These are phyloP conservation scores for Neurospora sp. DNA, from an alignment of 495 filamentous ascomycete genomes.

Conservation along the genomic window DNA sequence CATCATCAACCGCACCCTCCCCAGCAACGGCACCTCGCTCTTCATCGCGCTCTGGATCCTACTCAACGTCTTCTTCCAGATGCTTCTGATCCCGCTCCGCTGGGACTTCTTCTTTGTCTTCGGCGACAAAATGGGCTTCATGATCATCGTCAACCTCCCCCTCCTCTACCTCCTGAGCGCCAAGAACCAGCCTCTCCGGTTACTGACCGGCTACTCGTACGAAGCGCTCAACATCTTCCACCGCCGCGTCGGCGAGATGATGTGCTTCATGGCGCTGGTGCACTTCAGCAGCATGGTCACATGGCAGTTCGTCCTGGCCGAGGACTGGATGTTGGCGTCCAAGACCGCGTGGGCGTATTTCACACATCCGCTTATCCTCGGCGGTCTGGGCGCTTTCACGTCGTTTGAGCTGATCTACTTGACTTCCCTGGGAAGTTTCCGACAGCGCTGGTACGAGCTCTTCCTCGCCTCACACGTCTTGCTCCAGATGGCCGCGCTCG, in stretches of 20 bases:
- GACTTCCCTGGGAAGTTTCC: slow-evolving; percentile 19
- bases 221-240: slow-evolving; percentile 56
- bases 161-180: slow-evolving; percentile 51
- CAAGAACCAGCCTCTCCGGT: slow-evolving; percentile 51
- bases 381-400: slow-evolving; percentile 28
- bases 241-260: slow-evolving; percentile 19
- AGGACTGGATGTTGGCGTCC: slow-evolving; percentile 15
- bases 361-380: slow-evolving; percentile 24
- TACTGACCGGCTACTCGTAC: slow-evolving; percentile 52
- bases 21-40: slow-evolving; percentile 43
- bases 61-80: slow-evolving; percentile 46
- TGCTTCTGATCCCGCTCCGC: slow-evolving; percentile 37
- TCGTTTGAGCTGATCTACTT: slow-evolving; percentile 53
- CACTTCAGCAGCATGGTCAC: slow-evolving; percentile 31
- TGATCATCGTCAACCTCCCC: slow-evolving; percentile 44
- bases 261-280: slow-evolving; percentile 25
- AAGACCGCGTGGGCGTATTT: slow-evolving; percentile 11
- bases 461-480: slow-evolving; percentile 34
- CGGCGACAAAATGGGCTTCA: slow-evolving; percentile 45
- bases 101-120: slow-evolving; percentile 41
- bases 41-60: slow-evolving; percentile 37
- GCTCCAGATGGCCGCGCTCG: slow-evolving; percentile 40
- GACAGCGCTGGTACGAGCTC: slow-evolving; percentile 21
- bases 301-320: slow-evolving; percentile 27
- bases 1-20: slow-evolving; percentile 42